A percentile compares a stretch with the other conserved stretches of the same genome.
Evolutionary conservation across 129 eudicot species (phyloP).

Genomic region (Ambrosia trifida): DNA sequence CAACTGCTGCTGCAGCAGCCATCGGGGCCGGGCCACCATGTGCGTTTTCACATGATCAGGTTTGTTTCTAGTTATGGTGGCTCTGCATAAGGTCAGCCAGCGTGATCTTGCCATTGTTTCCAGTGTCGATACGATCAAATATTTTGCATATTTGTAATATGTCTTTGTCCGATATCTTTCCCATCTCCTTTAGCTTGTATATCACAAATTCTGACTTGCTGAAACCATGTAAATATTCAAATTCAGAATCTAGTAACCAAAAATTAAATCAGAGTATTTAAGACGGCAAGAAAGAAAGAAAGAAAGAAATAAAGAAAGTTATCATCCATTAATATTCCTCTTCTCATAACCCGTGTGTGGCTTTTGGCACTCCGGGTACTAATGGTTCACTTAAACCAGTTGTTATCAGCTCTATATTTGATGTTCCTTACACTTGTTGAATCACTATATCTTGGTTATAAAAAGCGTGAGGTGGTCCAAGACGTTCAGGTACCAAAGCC

Average conservation of each 20-base stretch:
- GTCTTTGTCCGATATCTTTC: slow-evolving; percentile 77
- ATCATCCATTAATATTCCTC: neutral
- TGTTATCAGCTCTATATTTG: too few species aligned
- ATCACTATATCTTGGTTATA: too few species aligned
- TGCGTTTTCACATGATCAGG: neutral
- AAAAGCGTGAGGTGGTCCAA: too few species aligned
- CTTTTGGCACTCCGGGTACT: neutral
- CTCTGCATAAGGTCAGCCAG: slow-evolving; percentile 68
- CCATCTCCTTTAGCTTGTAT: slow-evolving; percentile 91
- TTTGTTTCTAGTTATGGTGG: slow-evolving; percentile 22
- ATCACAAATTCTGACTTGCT: slow-evolving; percentile 83
- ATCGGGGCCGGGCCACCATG: slow-evolving; percentile 10
- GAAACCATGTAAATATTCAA: slow-evolving; percentile 22
- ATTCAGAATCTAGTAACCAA: slow-evolving; percentile 4
- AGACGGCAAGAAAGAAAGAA: neutral
- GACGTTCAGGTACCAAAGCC: too few species aligned
- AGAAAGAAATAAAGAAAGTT: neutral
- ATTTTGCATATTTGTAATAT: slow-evolving; percentile 63
- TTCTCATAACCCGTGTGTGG: neutral
- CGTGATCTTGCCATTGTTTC: slow-evolving; percentile 75
- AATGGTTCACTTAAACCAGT: too few species aligned
- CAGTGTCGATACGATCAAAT: slow-evolving; percentile 69
- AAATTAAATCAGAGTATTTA: too few species aligned
- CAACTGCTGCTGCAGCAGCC: neutral
- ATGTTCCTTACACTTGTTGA: too few species aligned